phyloP scores from a whole-genome alignment of 805 yeast species.

The Yamadazyma ubonensis region DNA sequence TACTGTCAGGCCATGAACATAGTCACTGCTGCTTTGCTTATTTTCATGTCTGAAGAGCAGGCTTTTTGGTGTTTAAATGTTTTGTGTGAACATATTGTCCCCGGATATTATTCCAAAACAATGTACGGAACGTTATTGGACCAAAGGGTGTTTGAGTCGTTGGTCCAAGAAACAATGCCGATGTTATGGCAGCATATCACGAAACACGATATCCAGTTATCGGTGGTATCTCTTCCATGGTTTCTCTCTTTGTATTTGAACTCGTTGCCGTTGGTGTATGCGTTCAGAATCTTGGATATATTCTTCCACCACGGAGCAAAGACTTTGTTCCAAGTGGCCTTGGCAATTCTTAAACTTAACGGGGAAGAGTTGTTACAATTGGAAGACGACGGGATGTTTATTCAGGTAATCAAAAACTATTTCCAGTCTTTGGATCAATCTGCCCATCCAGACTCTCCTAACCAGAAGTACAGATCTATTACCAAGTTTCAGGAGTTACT shows the following conservation, averaged over 20 bases:
- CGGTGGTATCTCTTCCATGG: conserved; percentile 96
- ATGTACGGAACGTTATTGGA: conserved; percentile 97
- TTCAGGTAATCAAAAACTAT: conserved; percentile 79
- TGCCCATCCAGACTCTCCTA: conserved; percentile 70
- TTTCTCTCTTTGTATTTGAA: conserved; percentile 85
- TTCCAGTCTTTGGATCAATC: conserved; percentile 74
- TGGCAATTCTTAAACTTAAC: conserved; percentile 85
- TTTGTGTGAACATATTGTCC: conserved; percentile 80
- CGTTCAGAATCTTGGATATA: conserved; percentile 87
- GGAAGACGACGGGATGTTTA: conserved; percentile 90
- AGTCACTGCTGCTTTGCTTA: conserved; percentile 73
- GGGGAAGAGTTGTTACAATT: conserved; percentile 79
- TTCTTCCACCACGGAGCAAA: conserved; percentile 88
- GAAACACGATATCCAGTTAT: conserved; percentile 80
- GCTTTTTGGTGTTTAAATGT: conserved; percentile 90
- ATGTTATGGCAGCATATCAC: conserved; percentile 78
- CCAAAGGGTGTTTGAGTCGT: conserved; percentile 87
- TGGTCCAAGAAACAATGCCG: conserved; percentile 90
- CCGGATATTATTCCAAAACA: conserved; percentile 94
- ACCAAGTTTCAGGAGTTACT: conserved; percentile 87
- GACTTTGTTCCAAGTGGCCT: conserved; percentile 86
- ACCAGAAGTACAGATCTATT: conserved; percentile 60
- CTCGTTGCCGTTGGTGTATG: conserved; percentile 92
- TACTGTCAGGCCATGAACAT: conserved; percentile 99
- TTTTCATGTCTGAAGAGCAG: conserved; percentile 92